Evolutionary conservation across 352 stramenopile genomes (phyloP).

Genomic region (Ophiocytium majus): DNA sequence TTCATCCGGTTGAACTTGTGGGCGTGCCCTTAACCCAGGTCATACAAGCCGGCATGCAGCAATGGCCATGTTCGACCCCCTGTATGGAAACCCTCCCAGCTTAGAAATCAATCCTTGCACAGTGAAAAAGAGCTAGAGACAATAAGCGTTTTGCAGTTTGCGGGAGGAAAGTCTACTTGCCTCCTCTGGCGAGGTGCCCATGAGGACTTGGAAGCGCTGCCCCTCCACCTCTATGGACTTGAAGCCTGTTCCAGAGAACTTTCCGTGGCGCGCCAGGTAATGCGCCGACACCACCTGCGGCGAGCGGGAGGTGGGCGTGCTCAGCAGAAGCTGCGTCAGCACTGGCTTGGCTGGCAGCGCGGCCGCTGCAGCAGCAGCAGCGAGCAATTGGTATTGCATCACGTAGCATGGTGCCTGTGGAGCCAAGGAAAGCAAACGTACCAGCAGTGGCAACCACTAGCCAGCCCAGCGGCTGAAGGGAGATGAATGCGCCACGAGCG

Average conservation of each 20-base stretch:
- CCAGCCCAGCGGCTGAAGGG: constrained; percentile 22
- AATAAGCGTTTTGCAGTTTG: too few species aligned
- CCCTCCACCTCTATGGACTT: constrained; percentile 52
- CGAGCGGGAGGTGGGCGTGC: not conserved
- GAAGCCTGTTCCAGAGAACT: constrained; percentile 50
- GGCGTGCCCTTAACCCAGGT: too few species aligned
- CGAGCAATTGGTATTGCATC: not conserved
- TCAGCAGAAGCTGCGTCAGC: not conserved
- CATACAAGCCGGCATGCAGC: too few species aligned
- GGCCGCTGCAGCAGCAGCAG: too few species aligned
- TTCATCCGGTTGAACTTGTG: too few species aligned
- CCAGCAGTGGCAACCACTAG: constrained; percentile 37
- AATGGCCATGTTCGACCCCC: too few species aligned
- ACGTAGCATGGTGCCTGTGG: not conserved
- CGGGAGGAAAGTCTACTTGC: too few species aligned
- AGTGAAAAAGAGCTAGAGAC: too few species aligned
- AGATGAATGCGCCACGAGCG: not conserved
- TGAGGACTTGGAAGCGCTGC: constrained; percentile 48
- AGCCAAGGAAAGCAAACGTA: constrained; percentile 41
- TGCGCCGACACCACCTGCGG: constrained; percentile 34
- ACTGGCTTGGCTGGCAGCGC: too few species aligned
- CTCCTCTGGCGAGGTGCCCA: constrained; percentile 49
- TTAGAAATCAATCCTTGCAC: too few species aligned
- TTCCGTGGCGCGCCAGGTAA: constrained; percentile 33
- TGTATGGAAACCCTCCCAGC: too few species aligned